These are phyloP conservation scores for Hyaloscypha hepaticicola DNA, from an alignment of 495 filamentous ascomycete genomes.

Conservation along the genomic window DNA sequence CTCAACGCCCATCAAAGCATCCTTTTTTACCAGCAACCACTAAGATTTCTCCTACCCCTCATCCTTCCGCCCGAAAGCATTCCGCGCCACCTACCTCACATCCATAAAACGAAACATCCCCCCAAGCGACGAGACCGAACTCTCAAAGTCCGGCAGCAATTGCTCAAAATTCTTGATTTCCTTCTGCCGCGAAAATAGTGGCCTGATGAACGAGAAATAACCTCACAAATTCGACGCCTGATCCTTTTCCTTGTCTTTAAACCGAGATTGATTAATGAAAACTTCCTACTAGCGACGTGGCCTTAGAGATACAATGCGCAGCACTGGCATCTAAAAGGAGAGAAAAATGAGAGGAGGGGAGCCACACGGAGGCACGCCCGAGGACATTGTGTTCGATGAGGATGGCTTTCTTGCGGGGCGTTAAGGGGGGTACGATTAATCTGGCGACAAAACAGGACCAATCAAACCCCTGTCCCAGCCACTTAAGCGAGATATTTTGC, in stretches of 20 bases:
- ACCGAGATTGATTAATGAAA: constrained; percentile 40
- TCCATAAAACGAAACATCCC: constrained; percentile 43
- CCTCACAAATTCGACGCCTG: constrained; percentile 38
- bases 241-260: constrained; percentile 37
- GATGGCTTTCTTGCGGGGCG: constrained; percentile 29
- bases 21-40: constrained; percentile 41
- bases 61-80: constrained; percentile 34
- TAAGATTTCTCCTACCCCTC: constrained; percentile 34
- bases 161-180: constrained; percentile 39
- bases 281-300: constrained; percentile 50
- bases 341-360: constrained; percentile 43
- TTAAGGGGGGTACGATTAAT: constrained; percentile 13
- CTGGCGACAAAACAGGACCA: constrained; percentile 39
- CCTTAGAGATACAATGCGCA: constrained; percentile 51
- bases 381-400: constrained; percentile 50
- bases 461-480: no score
- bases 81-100: constrained; percentile 35
- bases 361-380: constrained; percentile 48
- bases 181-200: constrained; percentile 41
- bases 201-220: constrained; percentile 35
- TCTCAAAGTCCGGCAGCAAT: constrained; percentile 42
- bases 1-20: constrained; percentile 34
- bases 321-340: constrained; percentile 39
- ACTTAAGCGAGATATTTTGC: constrained; percentile 32
- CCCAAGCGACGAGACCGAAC: constrained; percentile 44